Percentiles rank a stretch among this genome's conserved stretches.
phyloP scores from a whole-genome alignment of 2,329 filamentous ascomycete genomes.

The Fusarium nisikadoi region DNA sequence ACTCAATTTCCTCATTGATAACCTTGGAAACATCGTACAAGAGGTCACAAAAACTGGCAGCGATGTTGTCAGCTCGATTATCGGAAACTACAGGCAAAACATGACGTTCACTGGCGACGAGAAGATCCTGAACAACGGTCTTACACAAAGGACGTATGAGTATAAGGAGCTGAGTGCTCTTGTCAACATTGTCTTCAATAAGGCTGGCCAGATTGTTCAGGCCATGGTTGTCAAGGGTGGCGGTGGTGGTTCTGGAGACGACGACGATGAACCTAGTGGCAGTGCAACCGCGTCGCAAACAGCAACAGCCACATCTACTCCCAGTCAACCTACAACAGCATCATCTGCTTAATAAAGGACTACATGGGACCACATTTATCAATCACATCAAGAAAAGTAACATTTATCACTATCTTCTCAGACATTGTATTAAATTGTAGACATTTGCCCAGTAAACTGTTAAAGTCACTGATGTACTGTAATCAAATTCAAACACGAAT shows the following conservation, averaged over 20 bases:
- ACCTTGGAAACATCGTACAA: conserved; percentile 25
- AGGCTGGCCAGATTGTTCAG: conserved; percentile 24
- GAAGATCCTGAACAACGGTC: conserved; percentile 12
- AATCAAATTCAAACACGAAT: too few relatives aligned
- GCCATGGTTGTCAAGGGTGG: conserved; percentile 20
- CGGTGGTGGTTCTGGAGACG: not conserved
- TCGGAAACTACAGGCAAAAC: conserved; percentile 25
- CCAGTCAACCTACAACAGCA: too few relatives aligned
- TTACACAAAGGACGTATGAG: conserved; percentile 18
- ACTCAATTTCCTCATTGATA: conserved; percentile 24
- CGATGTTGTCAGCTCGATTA: conserved; percentile 18
- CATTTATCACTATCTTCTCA: too few relatives aligned
- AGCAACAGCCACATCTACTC: not conserved
- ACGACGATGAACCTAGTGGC: not conserved
- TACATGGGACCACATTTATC: too few relatives aligned
- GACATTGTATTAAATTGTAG: too few relatives aligned
- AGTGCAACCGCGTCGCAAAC: conserved; percentile 3
- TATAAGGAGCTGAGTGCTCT: conserved; percentile 18
- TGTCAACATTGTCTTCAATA: conserved; percentile 27
- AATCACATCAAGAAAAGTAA: too few relatives aligned
- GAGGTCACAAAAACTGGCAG: conserved; percentile 14
- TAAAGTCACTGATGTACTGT: too few relatives aligned
- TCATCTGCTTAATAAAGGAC: too few relatives aligned
- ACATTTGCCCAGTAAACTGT: too few relatives aligned
- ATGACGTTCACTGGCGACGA: conserved; percentile 27